A percentile compares a stretch with the other conserved stretches of the same genome.
These are phyloP conservation scores for Suillus occidentalis DNA, from an alignment of 768 basidiomycete genomes.

Conservation along the genomic window DNA sequence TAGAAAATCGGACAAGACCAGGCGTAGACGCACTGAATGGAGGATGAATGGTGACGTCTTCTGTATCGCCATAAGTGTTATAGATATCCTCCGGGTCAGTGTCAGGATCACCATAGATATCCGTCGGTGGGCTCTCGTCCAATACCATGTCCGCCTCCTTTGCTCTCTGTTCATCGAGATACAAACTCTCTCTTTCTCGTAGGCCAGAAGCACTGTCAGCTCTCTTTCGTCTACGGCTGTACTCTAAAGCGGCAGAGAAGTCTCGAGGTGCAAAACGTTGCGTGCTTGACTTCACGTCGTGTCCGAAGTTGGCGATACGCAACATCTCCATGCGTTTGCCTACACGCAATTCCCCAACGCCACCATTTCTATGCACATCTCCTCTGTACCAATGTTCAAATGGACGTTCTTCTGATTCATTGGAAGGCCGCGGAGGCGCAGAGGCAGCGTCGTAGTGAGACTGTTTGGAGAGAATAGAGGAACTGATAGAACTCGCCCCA, in stretches of 20 bases:
- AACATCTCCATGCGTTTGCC: slow-evolving; percentile 80
- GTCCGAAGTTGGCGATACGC: slow-evolving; percentile 84
- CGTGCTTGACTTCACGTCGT: slow-evolving; percentile 44
- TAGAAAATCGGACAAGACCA: slow-evolving; percentile 18
- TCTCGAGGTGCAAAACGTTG: slow-evolving; percentile 28
- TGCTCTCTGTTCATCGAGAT: slow-evolving; percentile 60
- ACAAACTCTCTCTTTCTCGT: slow-evolving; percentile 60
- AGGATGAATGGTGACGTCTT: slow-evolving; percentile 15
- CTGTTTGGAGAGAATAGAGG: slow-evolving; percentile 39
- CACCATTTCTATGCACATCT: slow-evolving; percentile 82
- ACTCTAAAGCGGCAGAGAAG: slow-evolving; percentile 23
- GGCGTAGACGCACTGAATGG: slow-evolving; percentile 20
- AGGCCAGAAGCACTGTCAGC: slow-evolving; percentile 65
- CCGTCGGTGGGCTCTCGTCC: slow-evolving; percentile 76
- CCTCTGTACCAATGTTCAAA: slow-evolving; percentile 92
- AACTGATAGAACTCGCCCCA: slow-evolving; percentile 41
- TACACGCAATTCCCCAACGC: slow-evolving; percentile 81
- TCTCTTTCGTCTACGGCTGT: slow-evolving; percentile 46
- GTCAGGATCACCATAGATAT: slow-evolving; percentile 59
- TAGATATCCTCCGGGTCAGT: slow-evolving; percentile 44
- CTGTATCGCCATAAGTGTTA: slow-evolving; percentile 27
- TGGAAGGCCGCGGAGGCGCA: slow-evolving; percentile 52
- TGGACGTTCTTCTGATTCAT: slow-evolving; percentile 78
- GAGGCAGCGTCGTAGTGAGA: slow-evolving; percentile 35
- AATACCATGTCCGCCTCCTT: slow-evolving; percentile 54